These are phyloP conservation scores for Antrodiella citrinella DNA, from an alignment of 768 basidiomycete genomes.

Conservation along the genomic window DNA sequence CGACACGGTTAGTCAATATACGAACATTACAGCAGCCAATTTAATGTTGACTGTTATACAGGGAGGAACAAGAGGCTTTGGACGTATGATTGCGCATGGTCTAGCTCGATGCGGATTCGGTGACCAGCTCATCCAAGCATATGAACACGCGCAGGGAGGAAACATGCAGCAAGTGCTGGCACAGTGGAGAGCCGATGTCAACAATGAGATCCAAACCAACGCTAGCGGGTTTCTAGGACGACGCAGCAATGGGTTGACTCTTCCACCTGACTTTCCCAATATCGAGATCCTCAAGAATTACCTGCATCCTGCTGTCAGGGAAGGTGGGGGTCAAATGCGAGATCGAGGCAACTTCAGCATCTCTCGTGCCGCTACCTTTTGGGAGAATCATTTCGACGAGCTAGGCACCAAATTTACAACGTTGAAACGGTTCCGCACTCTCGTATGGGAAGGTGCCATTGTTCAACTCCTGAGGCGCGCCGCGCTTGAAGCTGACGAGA, in stretches of 20 bases:
- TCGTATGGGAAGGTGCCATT: slow-evolving; percentile 18
- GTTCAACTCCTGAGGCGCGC: slow-evolving; percentile 17
- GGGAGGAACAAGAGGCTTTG: slow-evolving; percentile 15
- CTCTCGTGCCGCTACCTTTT: slow-evolving; percentile 16
- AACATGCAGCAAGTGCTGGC: slow-evolving; percentile 14
- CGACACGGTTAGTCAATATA: slow-evolving; percentile 15
- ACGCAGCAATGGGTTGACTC: slow-evolving; percentile 6
- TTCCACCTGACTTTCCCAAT: slow-evolving; percentile 17
- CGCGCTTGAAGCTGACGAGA: slow-evolving; percentile 24
- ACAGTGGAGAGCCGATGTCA: slow-evolving; percentile 17
- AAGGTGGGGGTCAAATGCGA: slow-evolving; percentile 11
- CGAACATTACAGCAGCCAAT: not conserved
- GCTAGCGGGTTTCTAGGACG: slow-evolving; percentile 14
- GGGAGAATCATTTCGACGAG: slow-evolving; percentile 21
- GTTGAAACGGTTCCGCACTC: slow-evolving; percentile 15
- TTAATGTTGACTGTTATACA: not conserved
- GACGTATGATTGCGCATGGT: slow-evolving; percentile 15
- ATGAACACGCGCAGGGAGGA: not conserved
- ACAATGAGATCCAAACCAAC: slow-evolving; percentile 20
- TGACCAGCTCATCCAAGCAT: slow-evolving; percentile 17
- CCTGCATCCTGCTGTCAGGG: slow-evolving; percentile 16
- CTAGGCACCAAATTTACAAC: slow-evolving; percentile 17
- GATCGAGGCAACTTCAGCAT: slow-evolving; percentile 18
- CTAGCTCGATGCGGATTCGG: slow-evolving; percentile 22
- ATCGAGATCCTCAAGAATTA: slow-evolving; percentile 17